Percentiles rank a stretch among this genome's conserved stretches.
Conservation (phyloP, 1,284 basidiomycete species). For the Apiotrichum siamense region DNA sequence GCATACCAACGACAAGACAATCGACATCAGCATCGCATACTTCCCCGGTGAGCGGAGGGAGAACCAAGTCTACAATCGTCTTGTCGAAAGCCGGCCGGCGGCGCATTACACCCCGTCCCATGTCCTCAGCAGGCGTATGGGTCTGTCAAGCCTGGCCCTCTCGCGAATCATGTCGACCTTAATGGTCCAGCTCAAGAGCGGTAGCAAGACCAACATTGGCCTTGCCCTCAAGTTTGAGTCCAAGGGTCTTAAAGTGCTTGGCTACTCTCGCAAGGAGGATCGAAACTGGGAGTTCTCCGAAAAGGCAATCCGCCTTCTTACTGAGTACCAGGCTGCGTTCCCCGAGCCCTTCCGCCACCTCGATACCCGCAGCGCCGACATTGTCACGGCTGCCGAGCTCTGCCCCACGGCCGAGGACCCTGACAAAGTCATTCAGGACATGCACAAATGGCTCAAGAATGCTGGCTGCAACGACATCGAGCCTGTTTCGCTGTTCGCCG, state of each 20-base stretch:
- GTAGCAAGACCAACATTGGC: slow-evolving; percentile 83
- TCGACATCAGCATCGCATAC: slow-evolving; percentile 77
- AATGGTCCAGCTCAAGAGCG: slow-evolving; percentile 69
- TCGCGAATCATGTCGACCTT: slow-evolving; percentile 90
- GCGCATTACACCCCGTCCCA: slow-evolving; percentile 70
- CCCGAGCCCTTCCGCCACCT: slow-evolving; percentile 72
- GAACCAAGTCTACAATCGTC: slow-evolving; percentile 65
- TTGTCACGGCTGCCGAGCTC: slow-evolving; percentile 67
- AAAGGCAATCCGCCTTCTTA: slow-evolving; percentile 72
- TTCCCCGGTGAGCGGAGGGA: slow-evolving; percentile 75
- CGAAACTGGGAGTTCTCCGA: slow-evolving; percentile 91
- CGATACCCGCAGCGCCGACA: slow-evolving; percentile 64
- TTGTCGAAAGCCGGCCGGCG: slow-evolving; percentile 57
- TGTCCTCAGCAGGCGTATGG: slow-evolving; percentile 62
- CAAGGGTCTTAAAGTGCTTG: slow-evolving; percentile 91
- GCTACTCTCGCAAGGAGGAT: slow-evolving; percentile 80
- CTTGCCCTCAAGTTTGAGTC: slow-evolving; percentile 94
- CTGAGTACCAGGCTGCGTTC: slow-evolving; percentile 73
- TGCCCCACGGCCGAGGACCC: slow-evolving; percentile 60
- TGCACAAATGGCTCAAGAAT: slow-evolving; percentile 77
- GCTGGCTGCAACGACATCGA: slow-evolving; percentile 87
- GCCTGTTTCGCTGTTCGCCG: slow-evolving; percentile 84
- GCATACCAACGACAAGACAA: slow-evolving; percentile 58
- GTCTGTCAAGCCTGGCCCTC: slow-evolving; percentile 66
- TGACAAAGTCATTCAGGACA: slow-evolving; percentile 66